Conservation (phyloP, 345 rosid genomes). For the Raphanus raphanistrum region DNA sequence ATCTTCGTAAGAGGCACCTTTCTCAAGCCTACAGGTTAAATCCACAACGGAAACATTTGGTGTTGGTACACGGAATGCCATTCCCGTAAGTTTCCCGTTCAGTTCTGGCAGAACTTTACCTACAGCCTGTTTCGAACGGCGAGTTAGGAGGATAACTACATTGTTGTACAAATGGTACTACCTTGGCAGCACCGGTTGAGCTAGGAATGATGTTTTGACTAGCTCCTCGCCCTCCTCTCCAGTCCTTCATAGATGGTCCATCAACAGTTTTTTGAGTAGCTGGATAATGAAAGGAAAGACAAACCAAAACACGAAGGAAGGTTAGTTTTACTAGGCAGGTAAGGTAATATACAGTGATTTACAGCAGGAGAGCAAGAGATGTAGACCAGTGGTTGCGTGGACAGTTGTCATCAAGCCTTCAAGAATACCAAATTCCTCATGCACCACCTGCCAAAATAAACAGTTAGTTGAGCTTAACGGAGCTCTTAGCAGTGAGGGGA, state of each 20-base stretch:
- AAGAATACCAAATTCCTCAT: slow-evolving; percentile 91
- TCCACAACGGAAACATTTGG: slow-evolving; percentile 97
- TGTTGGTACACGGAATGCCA: slow-evolving; percentile 99
- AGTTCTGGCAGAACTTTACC: slow-evolving; percentile 99
- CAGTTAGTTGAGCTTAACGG: neutral
- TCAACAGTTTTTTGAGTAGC: slow-evolving; percentile 99
- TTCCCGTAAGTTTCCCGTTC: slow-evolving; percentile 98
- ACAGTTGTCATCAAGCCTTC: slow-evolving; percentile 99
- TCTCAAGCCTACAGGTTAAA: slow-evolving; percentile 92
- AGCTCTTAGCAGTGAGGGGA: slow-evolving; percentile 1
- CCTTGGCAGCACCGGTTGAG: slow-evolving; percentile 99
- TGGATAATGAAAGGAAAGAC: slow-evolving; percentile 41
- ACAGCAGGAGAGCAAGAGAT: slow-evolving; percentile 17
- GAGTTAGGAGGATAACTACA: neutral
- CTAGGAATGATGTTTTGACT: slow-evolving; percentile 98
- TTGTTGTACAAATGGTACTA: neutral
- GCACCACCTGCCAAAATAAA: slow-evolving; percentile 66
- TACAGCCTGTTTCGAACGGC: slow-evolving; percentile 61
- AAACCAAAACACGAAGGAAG: slow-evolving; percentile 2
- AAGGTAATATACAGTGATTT: slow-evolving; percentile 6
- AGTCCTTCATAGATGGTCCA: slow-evolving; percentile 98
- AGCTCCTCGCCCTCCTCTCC: slow-evolving; percentile 99
- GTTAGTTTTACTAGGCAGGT: slow-evolving; percentile 7
- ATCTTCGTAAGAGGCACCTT: slow-evolving; percentile 89
- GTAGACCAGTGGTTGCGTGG: slow-evolving; percentile 93